Conservation (phyloP, 140 eudicot genomes). For the Flaveria floridana region DNA sequence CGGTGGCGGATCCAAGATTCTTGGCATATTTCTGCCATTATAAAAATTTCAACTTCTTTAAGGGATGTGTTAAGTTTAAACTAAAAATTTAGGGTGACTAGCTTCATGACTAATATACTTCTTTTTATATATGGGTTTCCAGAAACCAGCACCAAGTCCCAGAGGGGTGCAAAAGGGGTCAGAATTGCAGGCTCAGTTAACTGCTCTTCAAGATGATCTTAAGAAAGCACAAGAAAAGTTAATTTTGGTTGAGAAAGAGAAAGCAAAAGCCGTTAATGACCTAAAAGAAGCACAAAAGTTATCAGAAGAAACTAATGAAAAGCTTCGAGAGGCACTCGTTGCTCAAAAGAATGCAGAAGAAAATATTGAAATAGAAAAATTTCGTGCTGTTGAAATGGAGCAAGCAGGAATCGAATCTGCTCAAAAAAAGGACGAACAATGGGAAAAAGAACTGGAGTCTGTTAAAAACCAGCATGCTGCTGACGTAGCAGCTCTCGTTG, state of each 20-base stretch:
- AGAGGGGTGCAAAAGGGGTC: slow-evolving; percentile 56
- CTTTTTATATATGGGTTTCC: slow-evolving; percentile 10
- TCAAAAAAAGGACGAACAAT: slow-evolving; percentile 77
- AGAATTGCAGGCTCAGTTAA: slow-evolving; percentile 70
- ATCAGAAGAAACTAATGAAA: slow-evolving; percentile 76
- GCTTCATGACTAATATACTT: background rate
- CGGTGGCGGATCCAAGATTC: background rate
- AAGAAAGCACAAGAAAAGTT: slow-evolving; percentile 77
- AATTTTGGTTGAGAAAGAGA: slow-evolving; percentile 65
- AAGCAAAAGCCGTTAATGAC: slow-evolving; percentile 57
- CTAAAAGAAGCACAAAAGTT: slow-evolving; percentile 69
- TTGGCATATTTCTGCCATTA: background rate
- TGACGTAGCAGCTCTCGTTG: slow-evolving; percentile 70
- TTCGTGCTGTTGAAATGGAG: slow-evolving; percentile 87
- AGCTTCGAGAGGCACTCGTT: slow-evolving; percentile 70
- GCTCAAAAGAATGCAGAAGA: slow-evolving; percentile 93
- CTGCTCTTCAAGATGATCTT: slow-evolving; percentile 69
- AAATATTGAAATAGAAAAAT: slow-evolving; percentile 76
- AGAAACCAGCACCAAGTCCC: slow-evolving; percentile 59
- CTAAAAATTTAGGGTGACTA: too few species aligned
- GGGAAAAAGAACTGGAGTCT: slow-evolving; percentile 72
- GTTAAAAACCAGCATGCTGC: slow-evolving; percentile 74
- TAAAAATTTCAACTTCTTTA: too few species aligned
- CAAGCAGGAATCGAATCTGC: slow-evolving; percentile 83
- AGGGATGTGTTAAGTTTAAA: background rate